phyloP scores from a whole-genome alignment of 345 rosid species.

The Draba incana region DNA sequence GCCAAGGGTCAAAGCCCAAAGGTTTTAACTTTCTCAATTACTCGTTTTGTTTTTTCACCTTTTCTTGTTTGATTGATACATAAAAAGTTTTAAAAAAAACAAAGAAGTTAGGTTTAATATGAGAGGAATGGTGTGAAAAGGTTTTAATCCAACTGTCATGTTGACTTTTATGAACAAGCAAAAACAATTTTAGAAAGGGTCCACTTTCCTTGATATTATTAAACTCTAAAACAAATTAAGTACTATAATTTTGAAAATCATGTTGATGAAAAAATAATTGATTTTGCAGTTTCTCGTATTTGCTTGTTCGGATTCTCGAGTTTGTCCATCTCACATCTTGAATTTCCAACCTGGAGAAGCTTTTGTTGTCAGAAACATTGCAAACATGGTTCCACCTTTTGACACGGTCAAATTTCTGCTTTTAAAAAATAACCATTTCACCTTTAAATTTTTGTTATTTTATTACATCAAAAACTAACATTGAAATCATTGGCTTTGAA shows the following conservation, averaged over 20 bases:
- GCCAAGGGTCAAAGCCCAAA: slow-evolving; percentile 86
- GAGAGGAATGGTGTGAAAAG: slow-evolving; percentile 14
- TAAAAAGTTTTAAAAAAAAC: neutral
- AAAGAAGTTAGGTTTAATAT: slow-evolving; percentile 6
- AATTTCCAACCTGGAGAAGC: slow-evolving; percentile 95
- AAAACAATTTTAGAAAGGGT: slow-evolving; percentile 15
- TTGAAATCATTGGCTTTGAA: neutral
- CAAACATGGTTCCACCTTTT: slow-evolving; percentile 87
- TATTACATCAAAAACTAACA: neutral
- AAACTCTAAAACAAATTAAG: neutral
- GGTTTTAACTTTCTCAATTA: slow-evolving; percentile 49
- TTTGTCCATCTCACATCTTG: slow-evolving; percentile 88
- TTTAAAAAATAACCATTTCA: neutral
- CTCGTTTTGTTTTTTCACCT: neutral
- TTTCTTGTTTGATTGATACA: slow-evolving; percentile 1
- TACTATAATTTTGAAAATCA: neutral
- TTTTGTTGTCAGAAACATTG: slow-evolving; percentile 83
- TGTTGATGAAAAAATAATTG: neutral
- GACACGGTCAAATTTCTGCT: slow-evolving; percentile 52
- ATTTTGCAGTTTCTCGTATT: slow-evolving; percentile 79
- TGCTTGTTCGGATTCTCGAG: slow-evolving; percentile 95
- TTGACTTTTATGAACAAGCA: slow-evolving; percentile 35
- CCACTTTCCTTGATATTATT: neutral
- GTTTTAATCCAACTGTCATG: slow-evolving; percentile 5
- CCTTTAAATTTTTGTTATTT: neutral